Base-by-base conservation (phyloP, 192 early-diverging fungal species). In the Geranomyces variabilis region DNA sequence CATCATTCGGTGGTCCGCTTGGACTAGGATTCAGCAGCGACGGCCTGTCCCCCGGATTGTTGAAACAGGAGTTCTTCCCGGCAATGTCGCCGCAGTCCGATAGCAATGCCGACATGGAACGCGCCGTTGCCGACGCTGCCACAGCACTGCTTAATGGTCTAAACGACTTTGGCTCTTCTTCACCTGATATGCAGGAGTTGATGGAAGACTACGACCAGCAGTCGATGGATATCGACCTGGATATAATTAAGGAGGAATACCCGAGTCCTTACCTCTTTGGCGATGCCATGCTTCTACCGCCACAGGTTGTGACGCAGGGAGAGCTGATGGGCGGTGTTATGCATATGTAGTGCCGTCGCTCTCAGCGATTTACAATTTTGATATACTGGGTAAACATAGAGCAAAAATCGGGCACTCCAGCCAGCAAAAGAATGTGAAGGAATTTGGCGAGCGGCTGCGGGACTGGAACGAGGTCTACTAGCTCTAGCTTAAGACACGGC, bases 271-370 rank as follows among this genome's bases (percentile, higher is more conserved):
- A 26, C 51, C 3, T 53, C 17, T 60, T 60, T 34, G 58, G 29
- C 17, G 58, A 60, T 30, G 21, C 58, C 9, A 60, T 29, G 17
- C 58, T 60, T 6, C 31, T 60, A 2, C 58, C 58, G 29, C 29
- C 58, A 5, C 58, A 60, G 58, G 31, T 60, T 29, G 58, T 60
- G 21, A 60, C 58, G 17, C 15, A 26, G 28, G 29, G 29, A 6
- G 58, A 60, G 21, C 17, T 60, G 58, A 60, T 60, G 58, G 58
- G 31, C 31, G 58, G 51, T 24, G 24, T 26, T 24, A 53, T 26
- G 51, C 19, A 53, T 53, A 53, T 53, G 51, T 53, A 53, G 51
- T 41, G n/a, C n/a, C n/a, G n/a, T n/a, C n/a, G n/a, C n/a, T n/a
- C n/a, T n/a, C n/a, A n/a, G 36, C 36, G 5, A 41, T 41, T 41